Conservation (phyloP, 2,329 filamentous ascomycete species). For the Claviceps monticola region DNA sequence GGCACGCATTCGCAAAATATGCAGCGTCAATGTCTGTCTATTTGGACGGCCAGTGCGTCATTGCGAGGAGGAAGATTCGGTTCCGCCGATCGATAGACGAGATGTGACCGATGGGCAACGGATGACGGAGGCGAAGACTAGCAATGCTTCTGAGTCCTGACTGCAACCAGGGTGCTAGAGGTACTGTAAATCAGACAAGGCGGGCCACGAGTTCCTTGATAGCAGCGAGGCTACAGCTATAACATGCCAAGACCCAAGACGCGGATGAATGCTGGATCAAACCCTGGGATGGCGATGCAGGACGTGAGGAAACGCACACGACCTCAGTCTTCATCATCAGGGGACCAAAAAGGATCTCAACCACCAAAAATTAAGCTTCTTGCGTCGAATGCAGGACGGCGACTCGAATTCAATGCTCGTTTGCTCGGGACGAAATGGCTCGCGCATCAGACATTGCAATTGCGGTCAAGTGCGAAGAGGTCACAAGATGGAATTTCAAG, state of each 20-base stretch:
- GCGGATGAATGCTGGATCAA: background rate
- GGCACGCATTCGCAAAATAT: background rate
- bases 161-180: background rate
- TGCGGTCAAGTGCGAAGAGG: background rate
- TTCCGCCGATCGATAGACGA: background rate
- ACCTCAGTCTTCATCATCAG: background rate
- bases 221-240: background rate
- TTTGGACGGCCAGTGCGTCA: background rate
- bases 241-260: no score
- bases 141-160: background rate
- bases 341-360: background rate
- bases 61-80: background rate
- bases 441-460: background rate
- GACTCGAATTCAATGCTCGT: background rate
- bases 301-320: no score
- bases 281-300: background rate
- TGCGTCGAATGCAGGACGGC: background rate
- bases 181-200: background rate
- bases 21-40: background rate
- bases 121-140: no score
- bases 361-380: background rate
- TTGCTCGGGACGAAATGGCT: background rate
- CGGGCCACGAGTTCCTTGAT: background rate
- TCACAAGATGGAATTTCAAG: no score
- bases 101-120: background rate